Evolutionary conservation across 1,139 yeast genomes (phyloP).

Genomic region (Pneumocystis murina): DNA sequence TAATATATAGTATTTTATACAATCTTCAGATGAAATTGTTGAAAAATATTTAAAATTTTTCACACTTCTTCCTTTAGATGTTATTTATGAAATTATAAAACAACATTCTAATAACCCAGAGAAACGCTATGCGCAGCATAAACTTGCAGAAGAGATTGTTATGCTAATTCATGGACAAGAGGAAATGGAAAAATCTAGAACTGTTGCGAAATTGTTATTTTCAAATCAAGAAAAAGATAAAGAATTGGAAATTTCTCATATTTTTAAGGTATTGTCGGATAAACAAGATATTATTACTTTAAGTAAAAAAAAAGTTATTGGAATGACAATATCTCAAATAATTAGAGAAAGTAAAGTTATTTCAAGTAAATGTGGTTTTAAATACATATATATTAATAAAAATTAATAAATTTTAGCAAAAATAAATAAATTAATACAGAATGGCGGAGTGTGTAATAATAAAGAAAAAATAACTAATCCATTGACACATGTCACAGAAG

Average conservation of each 20-base stretch:
- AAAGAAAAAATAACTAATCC: not conserved
- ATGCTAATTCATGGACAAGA: conserved; percentile 79
- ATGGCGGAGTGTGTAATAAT: not conserved
- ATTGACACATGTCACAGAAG: not conserved
- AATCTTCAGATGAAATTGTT: conserved; percentile 66
- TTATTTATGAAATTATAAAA: conserved; percentile 39
- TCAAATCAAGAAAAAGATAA: conserved; percentile 36
- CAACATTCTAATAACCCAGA: conserved; percentile 47
- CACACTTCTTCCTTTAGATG: conserved; percentile 54
- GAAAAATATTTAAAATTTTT: conserved; percentile 54
- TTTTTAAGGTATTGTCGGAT: conserved; percentile 43
- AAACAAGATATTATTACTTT: conserved; percentile 45
- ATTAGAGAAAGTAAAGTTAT: conserved; percentile 2
- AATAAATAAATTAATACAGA: not conserved
- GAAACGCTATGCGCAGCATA: conserved; percentile 52
- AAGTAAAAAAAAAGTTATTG: conserved; percentile 26
- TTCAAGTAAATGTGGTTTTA: conserved; percentile 20
- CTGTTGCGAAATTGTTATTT: conserved; percentile 50
- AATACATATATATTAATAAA: not conserved
- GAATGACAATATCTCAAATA: conserved; percentile 22
- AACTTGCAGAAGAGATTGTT: conserved; percentile 71
- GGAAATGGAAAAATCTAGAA: conserved; percentile 49
- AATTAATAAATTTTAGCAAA: not conserved
- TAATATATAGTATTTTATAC: conserved; percentile 40
- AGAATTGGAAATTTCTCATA: conserved; percentile 33